A percentile compares a stretch with the other conserved stretches of the same genome.
These are phyloP conservation scores for Dissophora ornata DNA, from an alignment of 192 early-diverging fungal genomes.

Conservation along the genomic window DNA sequence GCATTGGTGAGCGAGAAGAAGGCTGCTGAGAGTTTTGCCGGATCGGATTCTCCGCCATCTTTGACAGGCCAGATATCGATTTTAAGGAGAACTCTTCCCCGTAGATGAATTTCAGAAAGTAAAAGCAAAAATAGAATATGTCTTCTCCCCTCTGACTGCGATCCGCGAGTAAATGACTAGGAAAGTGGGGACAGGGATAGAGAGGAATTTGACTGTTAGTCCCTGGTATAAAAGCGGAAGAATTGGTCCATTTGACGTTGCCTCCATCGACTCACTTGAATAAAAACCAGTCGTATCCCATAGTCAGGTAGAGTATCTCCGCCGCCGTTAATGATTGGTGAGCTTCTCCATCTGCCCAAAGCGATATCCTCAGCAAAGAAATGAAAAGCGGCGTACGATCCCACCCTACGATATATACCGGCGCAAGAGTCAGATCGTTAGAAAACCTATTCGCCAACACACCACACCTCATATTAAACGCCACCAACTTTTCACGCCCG, in stretches of 20 bases:
- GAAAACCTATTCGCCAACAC: too few relatives aligned
- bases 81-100: conserved; percentile 48
- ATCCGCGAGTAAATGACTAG: conserved; percentile 47
- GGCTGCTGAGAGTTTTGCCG: conserved; percentile 5
- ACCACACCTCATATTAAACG: too few relatives aligned
- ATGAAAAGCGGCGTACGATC: conserved; percentile 54
- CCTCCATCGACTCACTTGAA: conserved; percentile 53
- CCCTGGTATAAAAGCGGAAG: background rate
- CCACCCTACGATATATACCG: conserved; percentile 27
- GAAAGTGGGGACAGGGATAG: background rate
- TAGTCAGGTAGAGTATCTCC: conserved; percentile 53
- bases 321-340: conserved; percentile 52
- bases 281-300: conserved; percentile 55
- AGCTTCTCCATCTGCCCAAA: conserved; percentile 52
- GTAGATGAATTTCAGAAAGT: conserved; percentile 52
- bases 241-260: too few relatives aligned
- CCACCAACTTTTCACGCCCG: background rate
- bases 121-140: conserved; percentile 57
- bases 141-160: conserved; percentile 52
- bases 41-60: conserved; percentile 1
- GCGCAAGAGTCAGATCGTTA: background rate
- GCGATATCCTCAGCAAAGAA: conserved; percentile 42
- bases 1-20: conserved; percentile 19
- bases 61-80: conserved; percentile 20
- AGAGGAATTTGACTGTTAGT: background rate